Base-by-base conservation (phyloP, 2,329 filamentous ascomycete genomes). In the Colletotrichum sp. region DNA sequence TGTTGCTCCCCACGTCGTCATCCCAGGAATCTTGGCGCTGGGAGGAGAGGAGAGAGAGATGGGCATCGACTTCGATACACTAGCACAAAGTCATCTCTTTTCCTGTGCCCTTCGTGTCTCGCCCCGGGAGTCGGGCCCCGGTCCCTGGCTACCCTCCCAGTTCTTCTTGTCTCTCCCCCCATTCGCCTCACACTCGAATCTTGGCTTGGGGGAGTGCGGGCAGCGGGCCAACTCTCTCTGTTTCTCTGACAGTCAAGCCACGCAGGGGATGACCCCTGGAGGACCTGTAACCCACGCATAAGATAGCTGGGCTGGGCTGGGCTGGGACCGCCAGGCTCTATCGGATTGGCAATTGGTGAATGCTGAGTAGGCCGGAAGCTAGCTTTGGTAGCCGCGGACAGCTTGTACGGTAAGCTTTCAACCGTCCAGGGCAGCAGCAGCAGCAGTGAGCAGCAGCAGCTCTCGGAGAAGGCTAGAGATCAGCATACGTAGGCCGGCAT, bases 181-280 rank as follows among this genome's bases (percentile, higher is more conserved):
- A 59, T 39, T 63, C 36, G 39, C 68, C 57, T 68, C 57, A 32
- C 26, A 55, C 44, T 72, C 59, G 39, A 52, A 57, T 64, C 69
- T 72, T 55, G 44, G 63, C 39, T 72, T 68, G 73, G 73, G 73
- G 73, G 73, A 68, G 73, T 76, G 73, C 63, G 73, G 63, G 28
- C 73, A 72, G 32, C 63, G 34, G 39, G 6, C 59, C 16, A 30
- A 34, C 64, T 59, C 26, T 59, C 55, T 59, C 59, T 62, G 59
- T 62, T 44, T 36, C 68, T 63, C 68, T 72, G 57, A 72, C 39
- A 68, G 30, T 76, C 32, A 63, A 72, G 73, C 64, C 73, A 72
- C 63, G 39, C 39, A 57, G 39, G 55, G 72, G 69, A 39, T 34
- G 13, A 68, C 69, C 73, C 72, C 73, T 72, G 69, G 69, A 55